Evolutionary conservation across 257 asterid species (phyloP), one percentile per base, ranked within the genome.

Genomic region (Coffea canephora): DNA sequence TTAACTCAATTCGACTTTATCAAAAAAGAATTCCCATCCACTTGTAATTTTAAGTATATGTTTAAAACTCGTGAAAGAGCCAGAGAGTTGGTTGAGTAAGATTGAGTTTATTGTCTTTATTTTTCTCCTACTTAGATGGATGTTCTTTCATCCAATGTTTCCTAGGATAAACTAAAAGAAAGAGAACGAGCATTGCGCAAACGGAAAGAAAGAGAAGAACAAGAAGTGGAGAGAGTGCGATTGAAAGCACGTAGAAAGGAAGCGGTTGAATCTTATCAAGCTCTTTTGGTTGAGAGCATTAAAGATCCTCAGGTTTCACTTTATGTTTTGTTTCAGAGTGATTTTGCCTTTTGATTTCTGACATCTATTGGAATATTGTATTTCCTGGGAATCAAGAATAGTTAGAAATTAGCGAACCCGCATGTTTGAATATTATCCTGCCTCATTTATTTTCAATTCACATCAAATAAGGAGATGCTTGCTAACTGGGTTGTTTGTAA

Each of bases 201-300:
- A 86, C 83, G 98, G 80, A 96, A 96, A 88, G 99, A 94, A 87
- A 92, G 99, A 85, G 99, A 96, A 83, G 99, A 92, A 83, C 99
- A 94, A 86, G 99, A 96, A 88, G 98, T 96, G 73, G 99, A 96
- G 87, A 88, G 99, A 87, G 98, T 96, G 88, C 90, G 97, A 83
- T 72, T 82, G 55, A 96, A 96, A 91, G 97, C 97, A 83, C 97
- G 90, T 76, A 90, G 99, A 83, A 96, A 92, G 90, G 99, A 90
- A 83, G 97, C 95, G 75, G 82, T 91, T 80, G 99, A 96, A 83
- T 94, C 97, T 46, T 96, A 91, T 88, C 97, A 92, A 83, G 90
- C 99, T 82, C 86, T 96, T 81, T 85, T 96, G 83, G 99, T 96
- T 80, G 99, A 96, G 87, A 91, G 87, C 81, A 94, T 96, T 77